These are phyloP conservation scores for Ogataea pignaliae DNA, from an alignment of 805 yeast species.

Conservation along the genomic window DNA sequence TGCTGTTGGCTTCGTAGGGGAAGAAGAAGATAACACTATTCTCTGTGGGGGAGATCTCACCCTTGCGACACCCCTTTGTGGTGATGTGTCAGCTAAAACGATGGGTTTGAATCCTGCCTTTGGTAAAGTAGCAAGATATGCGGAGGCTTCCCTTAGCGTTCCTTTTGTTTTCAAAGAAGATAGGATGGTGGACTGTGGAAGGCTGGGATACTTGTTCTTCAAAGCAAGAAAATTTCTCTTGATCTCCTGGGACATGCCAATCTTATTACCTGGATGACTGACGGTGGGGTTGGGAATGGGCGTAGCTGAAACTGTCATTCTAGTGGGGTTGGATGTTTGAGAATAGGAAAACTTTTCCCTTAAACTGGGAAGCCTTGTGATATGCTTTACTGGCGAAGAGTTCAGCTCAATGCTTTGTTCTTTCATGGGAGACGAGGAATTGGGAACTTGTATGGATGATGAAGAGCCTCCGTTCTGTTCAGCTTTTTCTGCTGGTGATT, in stretches of 20 bases:
- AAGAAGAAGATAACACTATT: constrained; percentile 15
- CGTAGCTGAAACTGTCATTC: neutral
- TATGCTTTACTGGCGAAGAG: constrained; percentile 21
- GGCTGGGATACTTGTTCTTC: constrained; percentile 30
- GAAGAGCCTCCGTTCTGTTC: constrained; percentile 10
- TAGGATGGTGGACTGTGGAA: constrained; percentile 26
- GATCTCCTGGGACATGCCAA: constrained; percentile 19
- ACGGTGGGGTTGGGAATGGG: neutral
- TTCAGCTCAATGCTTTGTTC: constrained; percentile 9
- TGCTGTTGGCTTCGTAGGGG: constrained; percentile 9
- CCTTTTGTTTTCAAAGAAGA: constrained; percentile 28
- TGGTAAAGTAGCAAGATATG: constrained; percentile 23
- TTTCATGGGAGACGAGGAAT: constrained; percentile 42
- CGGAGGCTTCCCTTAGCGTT: constrained; percentile 29
- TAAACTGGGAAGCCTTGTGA: constrained; percentile 29
- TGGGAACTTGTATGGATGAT: constrained; percentile 43
- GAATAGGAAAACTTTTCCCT: constrained; percentile 40
- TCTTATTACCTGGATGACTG: neutral
- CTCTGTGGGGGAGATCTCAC: constrained; percentile 8
- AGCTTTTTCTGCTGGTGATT: too few species aligned
- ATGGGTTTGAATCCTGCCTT: neutral
- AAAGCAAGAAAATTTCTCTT: constrained; percentile 27
- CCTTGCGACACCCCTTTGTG: constrained; percentile 9
- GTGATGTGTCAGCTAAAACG: neutral
- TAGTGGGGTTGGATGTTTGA: constrained; percentile 5